Conservation (phyloP, 2,329 filamentous ascomycete species). For the Venturia oleaginea region DNA sequence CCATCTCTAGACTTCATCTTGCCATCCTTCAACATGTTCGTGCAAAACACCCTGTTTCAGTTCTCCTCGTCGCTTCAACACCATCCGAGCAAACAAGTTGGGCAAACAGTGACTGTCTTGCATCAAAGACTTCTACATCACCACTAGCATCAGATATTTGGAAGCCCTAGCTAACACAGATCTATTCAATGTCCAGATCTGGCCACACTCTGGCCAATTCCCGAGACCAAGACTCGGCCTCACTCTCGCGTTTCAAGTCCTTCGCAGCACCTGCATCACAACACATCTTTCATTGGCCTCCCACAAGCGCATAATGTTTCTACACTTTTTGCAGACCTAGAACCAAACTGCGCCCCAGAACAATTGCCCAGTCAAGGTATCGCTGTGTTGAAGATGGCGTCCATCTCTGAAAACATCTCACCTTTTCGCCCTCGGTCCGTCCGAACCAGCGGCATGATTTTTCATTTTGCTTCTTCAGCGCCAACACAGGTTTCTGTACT, state of each 20-base stretch:
- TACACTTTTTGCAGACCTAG: background rate
- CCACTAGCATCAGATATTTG: background rate
- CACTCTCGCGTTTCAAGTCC: constrained; percentile 2
- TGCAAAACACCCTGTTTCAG: no score
- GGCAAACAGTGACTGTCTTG: background rate
- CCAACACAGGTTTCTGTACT: background rate
- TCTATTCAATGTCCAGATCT: background rate
- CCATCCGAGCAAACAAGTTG: background rate
- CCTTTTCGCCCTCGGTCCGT: background rate
- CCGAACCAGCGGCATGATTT: background rate
- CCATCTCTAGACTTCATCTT: background rate
- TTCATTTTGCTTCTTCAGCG: background rate
- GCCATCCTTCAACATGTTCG: background rate
- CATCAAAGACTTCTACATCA: background rate
- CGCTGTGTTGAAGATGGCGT: background rate
- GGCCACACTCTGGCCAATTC: background rate
- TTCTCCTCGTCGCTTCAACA: background rate
- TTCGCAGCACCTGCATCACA: constrained; percentile 1
- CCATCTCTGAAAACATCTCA: background rate
- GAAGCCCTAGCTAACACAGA: background rate
- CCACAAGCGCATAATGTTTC: background rate
- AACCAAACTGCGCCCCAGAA: background rate
- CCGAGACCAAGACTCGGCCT: background rate
- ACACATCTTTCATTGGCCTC: background rate
- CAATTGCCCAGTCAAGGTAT: background rate